Evolutionary conservation across 2,329 filamentous ascomycete species (phyloP).

Genomic region (Trichoderma guizhouense): DNA sequence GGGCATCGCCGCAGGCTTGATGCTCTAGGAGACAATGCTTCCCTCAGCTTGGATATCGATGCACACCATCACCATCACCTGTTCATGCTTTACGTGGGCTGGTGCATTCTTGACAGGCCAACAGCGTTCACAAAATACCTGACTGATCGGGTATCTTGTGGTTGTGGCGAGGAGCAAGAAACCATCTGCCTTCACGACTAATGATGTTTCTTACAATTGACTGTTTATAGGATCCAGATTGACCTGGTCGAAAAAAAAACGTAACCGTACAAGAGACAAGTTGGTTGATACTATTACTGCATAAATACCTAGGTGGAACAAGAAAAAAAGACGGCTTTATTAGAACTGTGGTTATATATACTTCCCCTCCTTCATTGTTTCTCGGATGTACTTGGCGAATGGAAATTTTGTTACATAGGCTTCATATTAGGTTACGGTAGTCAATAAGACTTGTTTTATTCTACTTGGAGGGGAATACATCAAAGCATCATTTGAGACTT

Average conservation of each 20-base stretch:
- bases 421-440: background rate
- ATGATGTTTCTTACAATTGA: constrained; percentile 4
- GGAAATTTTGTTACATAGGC: background rate
- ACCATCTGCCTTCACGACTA: background rate
- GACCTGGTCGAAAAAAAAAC: background rate
- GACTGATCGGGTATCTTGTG: background rate
- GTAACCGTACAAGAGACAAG: background rate
- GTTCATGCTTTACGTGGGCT: background rate
- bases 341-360: background rate
- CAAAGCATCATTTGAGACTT: background rate
- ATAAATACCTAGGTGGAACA: background rate
- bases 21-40: background rate
- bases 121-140: background rate
- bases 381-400: background rate
- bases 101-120: background rate
- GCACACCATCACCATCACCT: background rate
- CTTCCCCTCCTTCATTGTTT: background rate
- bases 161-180: background rate
- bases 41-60: background rate
- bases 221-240: background rate
- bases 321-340: background rate
- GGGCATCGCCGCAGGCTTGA: background rate
- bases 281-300: background rate
- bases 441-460: background rate
- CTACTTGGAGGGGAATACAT: background rate